A percentile compares a stretch with the other conserved stretches of the same genome.
These are phyloP conservation scores for Xerocomus spinulosus DNA, from an alignment of 768 basidiomycete genomes.

Conservation along the genomic window DNA sequence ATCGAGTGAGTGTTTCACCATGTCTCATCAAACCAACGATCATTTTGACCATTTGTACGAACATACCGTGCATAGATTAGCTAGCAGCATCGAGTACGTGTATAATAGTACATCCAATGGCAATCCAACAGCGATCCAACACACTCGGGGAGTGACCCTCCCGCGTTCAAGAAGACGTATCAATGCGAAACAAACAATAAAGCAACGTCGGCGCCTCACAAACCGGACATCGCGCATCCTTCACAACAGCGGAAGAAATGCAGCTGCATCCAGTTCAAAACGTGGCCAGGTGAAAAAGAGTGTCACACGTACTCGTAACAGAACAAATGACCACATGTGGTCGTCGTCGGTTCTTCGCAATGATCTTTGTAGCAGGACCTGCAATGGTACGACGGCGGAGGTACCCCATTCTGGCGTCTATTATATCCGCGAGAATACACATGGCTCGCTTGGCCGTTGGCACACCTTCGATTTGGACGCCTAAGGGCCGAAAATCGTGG, in stretches of 20 bases:
- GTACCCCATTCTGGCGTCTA: slow-evolving; percentile 7
- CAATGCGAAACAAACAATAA: slow-evolving; percentile 54
- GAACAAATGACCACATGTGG: slow-evolving; percentile 62
- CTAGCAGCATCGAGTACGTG: slow-evolving; percentile 1
- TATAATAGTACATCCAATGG: neutral
- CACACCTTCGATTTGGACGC: slow-evolving; percentile 16
- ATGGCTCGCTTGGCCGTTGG: slow-evolving; percentile 11
- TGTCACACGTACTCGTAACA: slow-evolving; percentile 40
- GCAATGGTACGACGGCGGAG: slow-evolving; percentile 37
- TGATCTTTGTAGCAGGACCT: slow-evolving; percentile 46
- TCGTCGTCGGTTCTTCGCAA: slow-evolving; percentile 53
- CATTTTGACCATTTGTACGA: neutral
- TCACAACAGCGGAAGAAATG: slow-evolving; percentile 47
- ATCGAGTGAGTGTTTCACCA: no score
- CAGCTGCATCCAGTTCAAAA: slow-evolving; percentile 36
- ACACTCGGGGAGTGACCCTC: neutral
- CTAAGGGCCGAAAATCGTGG: slow-evolving; percentile 30
- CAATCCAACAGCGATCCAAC: neutral
- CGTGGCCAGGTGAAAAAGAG: neutral
- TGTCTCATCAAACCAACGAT: no score
- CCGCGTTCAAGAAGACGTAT: slow-evolving; percentile 30
- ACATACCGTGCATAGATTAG: slow-evolving; percentile 1
- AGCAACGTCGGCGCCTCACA: slow-evolving; percentile 49
- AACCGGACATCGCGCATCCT: slow-evolving; percentile 46
- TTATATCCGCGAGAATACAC: neutral